Base-by-base conservation (phyloP, 192 early-diverging fungal genomes). In the Linnemannia zychae region DNA sequence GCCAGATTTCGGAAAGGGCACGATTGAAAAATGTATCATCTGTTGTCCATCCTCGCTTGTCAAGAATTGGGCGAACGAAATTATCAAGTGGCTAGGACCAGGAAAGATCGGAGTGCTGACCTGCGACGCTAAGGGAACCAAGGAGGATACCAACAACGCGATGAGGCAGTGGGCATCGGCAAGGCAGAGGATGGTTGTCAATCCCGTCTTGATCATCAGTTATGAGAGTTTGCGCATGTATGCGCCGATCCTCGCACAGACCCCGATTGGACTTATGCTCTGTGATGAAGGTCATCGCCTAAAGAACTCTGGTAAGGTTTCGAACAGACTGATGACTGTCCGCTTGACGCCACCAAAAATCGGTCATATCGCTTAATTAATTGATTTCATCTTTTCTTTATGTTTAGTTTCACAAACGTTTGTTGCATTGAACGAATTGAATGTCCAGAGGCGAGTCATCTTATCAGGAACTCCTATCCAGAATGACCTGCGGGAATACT, bases 271-370 rank as follows among this genome's bases (percentile, higher is more conserved):
- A 18, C 74, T 99, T 46, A 87, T 99, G 67, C 80, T 99, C 24
- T 99, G 99, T 76, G 99, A 99, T 80, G 99, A 99, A 88, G 99
- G 97, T 0, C 98, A 99, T 88, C 90, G 98, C 37, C 81, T 99
- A 37, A 99, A 99, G 80, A 99, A 99, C 88, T 91, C 94, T 52
- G 89, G 92, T 92, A 74, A 50, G 68, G 53, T 17, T 38, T 40
- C 11, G 0, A 28, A 46, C 1, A 50, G 22, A 53, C n/a, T 7
- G 28, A 34, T 15, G 3, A 20, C 74, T 48, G 28, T 46, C 40
- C 3, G 36, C 11, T 48, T 31, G 31, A 5, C 50, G 17, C 46
- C 9, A 9, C n/a, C 49, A 46, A 60, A 17, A 78, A 50, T 7
- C 3, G 15, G 11, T 77, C 24, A 82, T 3, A 74, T 80, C 57